Evolutionary conservation across 805 yeast genomes (phyloP).

Genomic region (Metschnikowia shivogae): DNA sequence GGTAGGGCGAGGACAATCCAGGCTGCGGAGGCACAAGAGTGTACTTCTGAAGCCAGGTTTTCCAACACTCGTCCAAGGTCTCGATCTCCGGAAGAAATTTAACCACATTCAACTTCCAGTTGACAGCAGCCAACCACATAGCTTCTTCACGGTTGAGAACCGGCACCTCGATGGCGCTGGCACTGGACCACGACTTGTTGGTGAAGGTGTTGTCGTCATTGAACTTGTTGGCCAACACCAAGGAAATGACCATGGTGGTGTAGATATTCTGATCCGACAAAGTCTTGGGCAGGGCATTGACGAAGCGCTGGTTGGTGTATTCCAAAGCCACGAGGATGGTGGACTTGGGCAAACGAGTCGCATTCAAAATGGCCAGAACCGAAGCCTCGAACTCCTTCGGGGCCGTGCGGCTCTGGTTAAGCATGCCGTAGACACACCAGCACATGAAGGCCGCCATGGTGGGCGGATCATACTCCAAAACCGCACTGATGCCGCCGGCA

Average conservation of each 20-base stretch:
- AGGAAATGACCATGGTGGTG: constrained; percentile 58
- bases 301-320: constrained; percentile 62
- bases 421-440: constrained; percentile 66
- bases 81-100: constrained; percentile 34
- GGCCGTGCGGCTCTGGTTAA: constrained; percentile 48
- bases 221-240: constrained; percentile 86
- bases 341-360: constrained; percentile 83
- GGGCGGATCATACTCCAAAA: constrained; percentile 73
- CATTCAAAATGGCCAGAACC: constrained; percentile 66
- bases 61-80: constrained; percentile 44
- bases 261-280: constrained; percentile 40
- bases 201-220: constrained; percentile 96
- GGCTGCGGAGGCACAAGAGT: constrained; percentile 3
- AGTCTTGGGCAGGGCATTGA: constrained; percentile 20
- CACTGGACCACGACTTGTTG: constrained; percentile 92
- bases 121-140: constrained; percentile 57
- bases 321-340: constrained; percentile 78
- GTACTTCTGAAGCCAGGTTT: constrained; percentile 39
- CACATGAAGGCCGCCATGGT: constrained; percentile 78
- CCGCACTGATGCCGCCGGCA: constrained; percentile 73
- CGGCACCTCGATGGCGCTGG: constrained; percentile 71
- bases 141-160: constrained; percentile 66
- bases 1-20: constrained; percentile 1
- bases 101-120: constrained; percentile 54
- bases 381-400: constrained; percentile 51